Conservation (phyloP, 257 asterid species). For the Anisodus tanguticus region DNA sequence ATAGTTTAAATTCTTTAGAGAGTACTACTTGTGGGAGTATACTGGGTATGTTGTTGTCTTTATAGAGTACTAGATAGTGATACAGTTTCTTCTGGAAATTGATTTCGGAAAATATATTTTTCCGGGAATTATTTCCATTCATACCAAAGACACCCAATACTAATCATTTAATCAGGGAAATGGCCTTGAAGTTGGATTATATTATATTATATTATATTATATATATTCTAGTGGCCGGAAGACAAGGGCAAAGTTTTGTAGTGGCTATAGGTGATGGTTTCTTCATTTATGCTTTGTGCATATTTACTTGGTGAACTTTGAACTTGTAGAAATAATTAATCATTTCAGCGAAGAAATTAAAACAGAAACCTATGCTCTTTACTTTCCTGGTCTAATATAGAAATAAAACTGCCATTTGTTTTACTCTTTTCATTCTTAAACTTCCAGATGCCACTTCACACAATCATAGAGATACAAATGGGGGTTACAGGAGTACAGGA, state of each 20-base stretch:
- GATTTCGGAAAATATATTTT: background rate
- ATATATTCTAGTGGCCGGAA: background rate
- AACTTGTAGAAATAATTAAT: background rate
- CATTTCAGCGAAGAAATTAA: background rate
- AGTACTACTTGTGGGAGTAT: background rate
- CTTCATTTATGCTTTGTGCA: slow-evolving; percentile 1
- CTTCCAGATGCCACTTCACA: slow-evolving; percentile 91
- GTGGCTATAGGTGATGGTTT: background rate
- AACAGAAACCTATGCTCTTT: background rate
- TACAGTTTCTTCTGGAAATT: background rate
- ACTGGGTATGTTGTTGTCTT: background rate
- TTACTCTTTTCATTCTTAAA: slow-evolving; percentile 9
- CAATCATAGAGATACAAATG: slow-evolving; percentile 98
- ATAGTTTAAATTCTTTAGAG: background rate
- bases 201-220: no score
- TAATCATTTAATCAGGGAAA: slow-evolving; percentile 7
- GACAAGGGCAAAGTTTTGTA: background rate
- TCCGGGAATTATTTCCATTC: background rate
- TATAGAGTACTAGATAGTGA: background rate
- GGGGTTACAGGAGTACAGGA: slow-evolving; percentile 99
- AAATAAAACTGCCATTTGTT: background rate
- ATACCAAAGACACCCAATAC: background rate
- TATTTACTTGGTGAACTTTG: background rate
- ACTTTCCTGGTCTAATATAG: background rate
- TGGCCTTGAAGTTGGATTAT: background rate